Evolutionary conservation across 176 grass and related monocot genomes (phyloP), one percentile per base, ranked within the genome.

Genomic region (Pontederia paniculata): DNA sequence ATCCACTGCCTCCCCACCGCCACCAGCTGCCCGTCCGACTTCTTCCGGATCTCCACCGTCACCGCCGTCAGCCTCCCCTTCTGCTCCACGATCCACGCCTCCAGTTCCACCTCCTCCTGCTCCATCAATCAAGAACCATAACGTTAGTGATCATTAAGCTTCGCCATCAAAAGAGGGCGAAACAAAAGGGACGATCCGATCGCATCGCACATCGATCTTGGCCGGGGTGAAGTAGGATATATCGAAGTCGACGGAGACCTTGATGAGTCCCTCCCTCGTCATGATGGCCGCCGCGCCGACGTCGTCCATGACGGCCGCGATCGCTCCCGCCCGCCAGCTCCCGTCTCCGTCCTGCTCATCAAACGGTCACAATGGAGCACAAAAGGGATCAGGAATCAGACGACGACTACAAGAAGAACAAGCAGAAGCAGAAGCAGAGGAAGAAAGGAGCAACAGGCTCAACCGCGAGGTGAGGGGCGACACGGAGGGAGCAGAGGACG

Each of bases 1-100:
- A 90, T 90, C 87, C 82, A 79, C 72, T 90, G 78, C 59, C 82
- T 70, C 12, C 71, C 87, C 42, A 91, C 73, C 12, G 82, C 82
- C 56, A 82, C 72, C 23, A 91, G 63, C 72, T 82, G 49, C 5
- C 82, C 72, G 1, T 57, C 75, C 13, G 60, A 53, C 58, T 90
- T 78, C 77, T 76, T 91, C 45, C 78, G 71, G 42, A 82, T 70
- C 75, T 86, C 75, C 46, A 69, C 73, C 4, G 67, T 54, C 25
- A 81, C 87, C 10, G 82, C 87, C 14, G 82, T 91, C 71, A 86
- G 70, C 71, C 70, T 73, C 13, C 72, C 82, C 59, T 86, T 91
- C 17, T 12, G 76, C 17, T 78, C 62, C 5, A 86, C 75, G 28
- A 86, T 78, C 76, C 60, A 71, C 21, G 74, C 64, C 4, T 91